phyloP scores from a whole-genome alignment of 2,329 filamentous ascomycete species.

The Tolypocladium nubicola region DNA sequence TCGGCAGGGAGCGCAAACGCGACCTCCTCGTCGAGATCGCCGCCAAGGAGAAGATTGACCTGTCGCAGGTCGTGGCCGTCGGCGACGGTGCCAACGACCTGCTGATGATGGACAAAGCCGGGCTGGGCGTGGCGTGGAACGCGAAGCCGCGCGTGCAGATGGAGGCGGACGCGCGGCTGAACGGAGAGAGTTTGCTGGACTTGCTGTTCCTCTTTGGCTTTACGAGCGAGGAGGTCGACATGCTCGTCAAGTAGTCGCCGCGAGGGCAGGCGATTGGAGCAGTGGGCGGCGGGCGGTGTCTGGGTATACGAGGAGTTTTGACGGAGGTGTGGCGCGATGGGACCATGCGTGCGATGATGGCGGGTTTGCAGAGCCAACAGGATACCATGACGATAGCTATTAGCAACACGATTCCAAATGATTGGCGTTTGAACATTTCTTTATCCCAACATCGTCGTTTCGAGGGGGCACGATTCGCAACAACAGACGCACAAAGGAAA shows the following conservation, averaged over 20 bases:
- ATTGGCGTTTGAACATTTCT: no score
- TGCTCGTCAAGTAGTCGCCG: constrained; percentile 8
- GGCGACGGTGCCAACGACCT: constrained; percentile 79
- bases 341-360: not conserved
- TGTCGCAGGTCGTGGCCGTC: constrained; percentile 61
- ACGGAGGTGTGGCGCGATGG: not conserved
- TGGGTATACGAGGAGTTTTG: not conserved
- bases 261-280: not conserved
- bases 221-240: constrained; percentile 45
- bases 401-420: not conserved
- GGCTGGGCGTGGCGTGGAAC: constrained; percentile 72
- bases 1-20: constrained; percentile 66
- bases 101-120: constrained; percentile 66
- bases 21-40: constrained; percentile 64
- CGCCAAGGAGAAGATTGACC: constrained; percentile 50
- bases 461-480: not conserved
- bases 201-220: constrained; percentile 67
- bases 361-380: not conserved
- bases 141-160: constrained; percentile 75
- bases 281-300: not conserved
- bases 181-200: constrained; percentile 60
- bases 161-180: constrained; percentile 62
- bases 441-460: not conserved
- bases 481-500: not conserved
- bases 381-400: not conserved